These are phyloP conservation scores for Pneumocystis oryctolagi DNA, from an alignment of 1,139 yeast species.

Conservation along the genomic window DNA sequence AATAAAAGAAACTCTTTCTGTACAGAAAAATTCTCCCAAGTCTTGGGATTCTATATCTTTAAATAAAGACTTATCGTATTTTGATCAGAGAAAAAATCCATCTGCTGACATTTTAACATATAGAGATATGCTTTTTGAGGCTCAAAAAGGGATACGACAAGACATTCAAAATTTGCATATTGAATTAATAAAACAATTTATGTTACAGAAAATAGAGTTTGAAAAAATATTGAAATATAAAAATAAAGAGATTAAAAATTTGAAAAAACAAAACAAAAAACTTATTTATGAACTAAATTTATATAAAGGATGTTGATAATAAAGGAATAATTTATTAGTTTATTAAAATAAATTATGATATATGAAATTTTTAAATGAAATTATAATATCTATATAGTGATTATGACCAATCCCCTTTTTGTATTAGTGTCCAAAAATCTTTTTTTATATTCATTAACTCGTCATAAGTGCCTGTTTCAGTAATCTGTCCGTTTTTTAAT, in stretches of 20 bases:
- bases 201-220: background rate
- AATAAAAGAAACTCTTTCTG: background rate
- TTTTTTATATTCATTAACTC: slow-evolving; percentile 10
- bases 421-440: slow-evolving; percentile 2
- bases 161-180: background rate
- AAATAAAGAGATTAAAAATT: background rate
- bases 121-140: background rate
- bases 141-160: background rate
- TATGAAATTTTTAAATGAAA: background rate
- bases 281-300: background rate
- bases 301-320: background rate
- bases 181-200: background rate
- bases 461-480: slow-evolving; percentile 16
- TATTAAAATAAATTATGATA: background rate
- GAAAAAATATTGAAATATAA: background rate
- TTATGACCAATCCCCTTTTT: background rate
- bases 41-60: background rate
- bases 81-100: background rate
- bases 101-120: background rate
- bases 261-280: background rate
- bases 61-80: background rate
- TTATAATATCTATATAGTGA: background rate
- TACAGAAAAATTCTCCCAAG: background rate
- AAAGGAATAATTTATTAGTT: background rate
- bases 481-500: slow-evolving; percentile 17